A percentile compares a stretch with the other conserved stretches of the same genome.
phyloP scores from a whole-genome alignment of 495 filamentous ascomycete species.

The Corynascus novoguineensis region DNA sequence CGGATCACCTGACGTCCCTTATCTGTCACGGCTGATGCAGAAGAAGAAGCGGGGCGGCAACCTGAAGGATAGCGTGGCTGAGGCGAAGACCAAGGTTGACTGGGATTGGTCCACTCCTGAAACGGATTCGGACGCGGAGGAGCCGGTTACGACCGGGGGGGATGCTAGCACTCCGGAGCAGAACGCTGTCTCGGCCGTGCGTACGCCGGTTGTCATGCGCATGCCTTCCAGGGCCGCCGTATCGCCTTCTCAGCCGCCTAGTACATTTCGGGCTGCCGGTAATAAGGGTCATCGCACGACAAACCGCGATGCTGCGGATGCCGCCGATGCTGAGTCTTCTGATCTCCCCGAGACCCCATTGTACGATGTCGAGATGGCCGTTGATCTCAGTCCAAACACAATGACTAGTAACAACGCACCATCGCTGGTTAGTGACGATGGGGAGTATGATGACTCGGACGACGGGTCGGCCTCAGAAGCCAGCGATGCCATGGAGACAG shows the following conservation, averaged over 20 bases:
- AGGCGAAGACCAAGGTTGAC: slow-evolving; percentile 53
- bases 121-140: slow-evolving; percentile 45
- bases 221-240: slow-evolving; percentile 55
- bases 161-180: slow-evolving; percentile 20
- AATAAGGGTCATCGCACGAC: slow-evolving; percentile 46
- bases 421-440: slow-evolving; percentile 83
- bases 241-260: slow-evolving; percentile 41
- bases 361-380: slow-evolving; percentile 49
- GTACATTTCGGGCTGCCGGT: slow-evolving; percentile 46
- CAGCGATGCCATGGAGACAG: slow-evolving; percentile 37
- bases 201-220: slow-evolving; percentile 42
- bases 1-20: slow-evolving; percentile 64
- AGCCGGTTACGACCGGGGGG: slow-evolving; percentile 15
- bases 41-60: slow-evolving; percentile 59
- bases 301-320: neutral
- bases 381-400: slow-evolving; percentile 73
- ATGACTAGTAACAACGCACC: slow-evolving; percentile 74
- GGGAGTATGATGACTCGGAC: slow-evolving; percentile 61
- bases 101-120: slow-evolving; percentile 46
- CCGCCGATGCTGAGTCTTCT: slow-evolving; percentile 12
- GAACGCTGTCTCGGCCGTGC: slow-evolving; percentile 22
- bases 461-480: slow-evolving; percentile 43
- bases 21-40: slow-evolving; percentile 66
- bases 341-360: slow-evolving; percentile 38
- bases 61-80: slow-evolving; percentile 53